Evolutionary conservation across 352 stramenopile species (phyloP), one percentile per base, ranked within the genome.

Genomic region (Blastocystis sp.): DNA sequence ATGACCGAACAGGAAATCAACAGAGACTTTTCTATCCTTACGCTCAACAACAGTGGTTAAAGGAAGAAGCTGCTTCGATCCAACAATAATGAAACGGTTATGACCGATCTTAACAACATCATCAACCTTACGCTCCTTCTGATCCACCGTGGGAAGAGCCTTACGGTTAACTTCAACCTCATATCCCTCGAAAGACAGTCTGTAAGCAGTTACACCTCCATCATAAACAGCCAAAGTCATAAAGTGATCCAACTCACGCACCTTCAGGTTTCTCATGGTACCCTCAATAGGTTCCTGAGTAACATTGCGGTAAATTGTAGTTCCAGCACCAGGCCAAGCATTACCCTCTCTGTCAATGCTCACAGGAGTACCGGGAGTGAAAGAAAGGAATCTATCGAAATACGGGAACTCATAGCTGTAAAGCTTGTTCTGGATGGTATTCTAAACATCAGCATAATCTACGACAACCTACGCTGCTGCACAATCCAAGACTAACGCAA

Each of bases 401-500:
- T 52, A 67, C 12, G 71, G 71, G 46, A 83, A 83, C 6, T 65
- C 46, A 56, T 83, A 83, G 5, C 24, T 66, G 49, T 83, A 83
- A 1, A 83, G 49, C 54, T 83, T 83, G 21, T 14, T 32, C 51
- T 83, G 71, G 46, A 83, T 83, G 16, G 49, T 83, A 11, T 9
- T 66, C 71, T 83, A 83, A n/a, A 5, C 19, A 35, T 66, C 14
- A 83, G 2, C 14, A 0, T 49, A 29, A 0, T 65, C 19, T 5
- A 4, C 7, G 0, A 65, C 11, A 6, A 12, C 32, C 1, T 65
- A 83, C 71, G 14, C 21, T n/a, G 49, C 71, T 83, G 51, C 71
- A 83, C 46, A 83, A 83, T 83, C 71, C 71, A 43, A 83, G 71
- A 66, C 71, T 83, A 27, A 83, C 49, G 46, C 63, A 65, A 42